phyloP scores from a whole-genome alignment of 1,284 basidiomycete genomes.

The Boletellus dicymbophilus region DNA sequence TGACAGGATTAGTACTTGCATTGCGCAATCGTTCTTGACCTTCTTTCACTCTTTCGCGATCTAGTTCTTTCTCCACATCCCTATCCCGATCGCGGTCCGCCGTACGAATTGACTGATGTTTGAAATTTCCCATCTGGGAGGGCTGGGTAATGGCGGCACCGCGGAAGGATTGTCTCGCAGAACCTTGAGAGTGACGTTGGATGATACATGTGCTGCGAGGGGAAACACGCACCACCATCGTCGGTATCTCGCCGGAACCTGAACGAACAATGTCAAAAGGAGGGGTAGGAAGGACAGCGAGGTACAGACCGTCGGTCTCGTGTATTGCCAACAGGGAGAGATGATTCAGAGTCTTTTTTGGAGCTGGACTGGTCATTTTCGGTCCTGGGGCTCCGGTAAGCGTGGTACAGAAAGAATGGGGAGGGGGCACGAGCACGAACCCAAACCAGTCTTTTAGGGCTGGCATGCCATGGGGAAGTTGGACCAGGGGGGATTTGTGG shows the following conservation, averaged over 20 bases:
- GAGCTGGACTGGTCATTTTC: conserved; percentile 59
- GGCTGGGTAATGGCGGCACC: conserved; percentile 68
- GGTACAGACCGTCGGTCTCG: conserved; percentile 72
- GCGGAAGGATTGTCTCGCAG: conserved; percentile 67
- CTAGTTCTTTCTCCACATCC: conserved; percentile 61
- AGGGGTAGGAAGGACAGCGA: conserved; percentile 56
- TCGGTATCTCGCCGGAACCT: conserved; percentile 77
- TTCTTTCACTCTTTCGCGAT: conserved; percentile 70
- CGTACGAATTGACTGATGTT: conserved; percentile 76
- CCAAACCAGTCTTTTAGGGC: conserved; percentile 86
- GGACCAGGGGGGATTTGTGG: conserved; percentile 76
- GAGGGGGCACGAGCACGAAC: conserved; percentile 44
- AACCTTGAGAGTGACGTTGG: conserved; percentile 39
- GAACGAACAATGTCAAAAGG: conserved; percentile 43
- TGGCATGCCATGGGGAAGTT: conserved; percentile 74
- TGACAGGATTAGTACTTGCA: conserved; percentile 43
- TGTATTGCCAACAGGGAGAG: conserved; percentile 45
- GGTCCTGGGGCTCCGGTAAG: conserved; percentile 39
- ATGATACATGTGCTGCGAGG: conserved; percentile 7
- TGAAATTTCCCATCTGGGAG: conserved; percentile 88
- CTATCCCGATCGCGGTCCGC: conserved; percentile 66
- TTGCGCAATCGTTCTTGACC: conserved; percentile 76
- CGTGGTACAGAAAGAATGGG: conserved; percentile 7
- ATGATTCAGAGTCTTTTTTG: conserved; percentile 68
- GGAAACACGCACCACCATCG: conserved; percentile 56